phyloP scores from a whole-genome alignment of 2,329 filamentous ascomycete species.

The Aspergillus sp. region DNA sequence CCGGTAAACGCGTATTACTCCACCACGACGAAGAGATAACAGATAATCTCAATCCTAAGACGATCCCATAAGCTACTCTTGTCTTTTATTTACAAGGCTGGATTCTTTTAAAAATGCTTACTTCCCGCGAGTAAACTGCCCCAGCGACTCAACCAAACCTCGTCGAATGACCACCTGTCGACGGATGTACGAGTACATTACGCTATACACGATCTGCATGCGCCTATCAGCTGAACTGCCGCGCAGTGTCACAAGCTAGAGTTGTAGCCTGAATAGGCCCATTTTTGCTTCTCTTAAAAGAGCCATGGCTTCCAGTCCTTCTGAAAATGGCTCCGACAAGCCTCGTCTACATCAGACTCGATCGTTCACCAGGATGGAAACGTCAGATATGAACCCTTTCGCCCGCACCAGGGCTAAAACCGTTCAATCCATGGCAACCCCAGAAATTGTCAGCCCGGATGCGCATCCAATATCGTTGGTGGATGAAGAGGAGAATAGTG shows the following conservation, averaged over 20 bases:
- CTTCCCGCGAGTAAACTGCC: too few relatives aligned
- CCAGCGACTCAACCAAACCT: too few relatives aligned
- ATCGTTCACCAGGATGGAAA: constrained; percentile 31
- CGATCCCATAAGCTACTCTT: too few relatives aligned
- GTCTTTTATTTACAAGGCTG: too few relatives aligned
- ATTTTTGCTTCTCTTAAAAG: constrained; percentile 3
- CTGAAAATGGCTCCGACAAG: constrained; percentile 17
- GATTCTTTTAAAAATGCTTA: too few relatives aligned
- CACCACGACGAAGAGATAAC: too few relatives aligned
- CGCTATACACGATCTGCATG: constrained; percentile 14
- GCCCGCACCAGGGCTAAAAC: constrained; percentile 21
- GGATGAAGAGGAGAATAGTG: constrained; percentile 18
- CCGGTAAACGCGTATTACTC: too few relatives aligned
- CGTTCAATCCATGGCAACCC: constrained; percentile 16
- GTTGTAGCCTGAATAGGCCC: too few relatives aligned
- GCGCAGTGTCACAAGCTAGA: too few relatives aligned
- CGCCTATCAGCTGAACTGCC: constrained; percentile 22
- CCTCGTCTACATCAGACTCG: constrained; percentile 21
- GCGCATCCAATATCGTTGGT: constrained; percentile 16
- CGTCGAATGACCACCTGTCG: too few relatives aligned
- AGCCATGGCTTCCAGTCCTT: constrained; percentile 21
- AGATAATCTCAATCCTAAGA: too few relatives aligned
- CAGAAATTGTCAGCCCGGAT: constrained; percentile 21
- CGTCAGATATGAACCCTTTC: constrained; percentile 16
- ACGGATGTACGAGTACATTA: background rate